These are phyloP conservation scores for Tephrocybe rancida DNA, from an alignment of 768 basidiomycete genomes.

Conservation along the genomic window DNA sequence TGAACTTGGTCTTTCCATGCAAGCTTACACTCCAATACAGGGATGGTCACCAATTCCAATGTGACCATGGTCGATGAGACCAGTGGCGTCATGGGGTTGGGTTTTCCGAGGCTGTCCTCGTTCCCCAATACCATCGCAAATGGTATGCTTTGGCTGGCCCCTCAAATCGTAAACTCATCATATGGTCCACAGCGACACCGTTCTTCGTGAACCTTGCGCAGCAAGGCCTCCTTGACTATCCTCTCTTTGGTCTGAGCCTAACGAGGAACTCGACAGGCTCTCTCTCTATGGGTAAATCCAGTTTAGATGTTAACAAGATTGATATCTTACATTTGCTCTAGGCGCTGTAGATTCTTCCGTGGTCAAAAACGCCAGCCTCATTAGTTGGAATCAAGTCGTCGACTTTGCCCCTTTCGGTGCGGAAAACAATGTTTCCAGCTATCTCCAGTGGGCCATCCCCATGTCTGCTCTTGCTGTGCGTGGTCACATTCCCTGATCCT, in stretches of 20 bases:
- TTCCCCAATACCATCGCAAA: constrained; percentile 48
- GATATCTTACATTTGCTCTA: constrained; percentile 23
- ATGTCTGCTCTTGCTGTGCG: constrained; percentile 57
- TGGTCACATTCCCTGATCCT: background rate
- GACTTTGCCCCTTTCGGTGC: constrained; percentile 68
- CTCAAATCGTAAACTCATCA: background rate
- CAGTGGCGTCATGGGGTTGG: constrained; percentile 76
- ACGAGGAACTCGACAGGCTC: constrained; percentile 61
- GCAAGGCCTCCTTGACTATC: constrained; percentile 68
- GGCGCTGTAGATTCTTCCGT: constrained; percentile 78
- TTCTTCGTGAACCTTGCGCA: constrained; percentile 67
- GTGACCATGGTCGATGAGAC: constrained; percentile 62
- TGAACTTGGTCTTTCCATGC: background rate
- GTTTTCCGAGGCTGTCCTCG: constrained; percentile 73
- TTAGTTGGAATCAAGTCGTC: constrained; percentile 76
- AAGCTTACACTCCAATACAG: constrained; percentile 32
- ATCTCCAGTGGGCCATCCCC: constrained; percentile 76
- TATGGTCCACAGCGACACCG: constrained; percentile 55
- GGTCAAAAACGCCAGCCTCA: constrained; percentile 57
- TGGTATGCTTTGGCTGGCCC: constrained; percentile 33
- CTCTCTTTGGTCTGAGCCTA: constrained; percentile 74
- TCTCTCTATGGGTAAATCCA: constrained; percentile 58
- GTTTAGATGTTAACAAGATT: background rate
- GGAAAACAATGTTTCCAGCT: constrained; percentile 64
- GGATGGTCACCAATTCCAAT: constrained; percentile 62